These are phyloP conservation scores for Xylariales sp. DNA, from an alignment of 2,329 filamentous ascomycete genomes.

Conservation along the genomic window DNA sequence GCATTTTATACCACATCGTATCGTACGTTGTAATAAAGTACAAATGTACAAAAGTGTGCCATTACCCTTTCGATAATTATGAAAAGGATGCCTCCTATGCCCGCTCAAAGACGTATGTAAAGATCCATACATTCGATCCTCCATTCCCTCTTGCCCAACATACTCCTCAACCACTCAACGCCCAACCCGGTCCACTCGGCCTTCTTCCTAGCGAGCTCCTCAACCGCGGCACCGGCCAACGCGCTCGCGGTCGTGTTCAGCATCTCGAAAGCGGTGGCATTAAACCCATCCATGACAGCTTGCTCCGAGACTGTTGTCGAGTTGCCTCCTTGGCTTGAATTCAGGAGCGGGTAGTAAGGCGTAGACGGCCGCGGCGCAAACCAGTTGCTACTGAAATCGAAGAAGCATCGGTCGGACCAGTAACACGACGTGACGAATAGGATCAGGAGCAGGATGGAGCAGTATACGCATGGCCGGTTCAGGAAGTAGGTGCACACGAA, in stretches of 20 bases:
- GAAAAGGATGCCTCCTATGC: too few species aligned
- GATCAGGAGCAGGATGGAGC: constrained; percentile 89
- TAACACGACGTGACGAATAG: constrained; percentile 89
- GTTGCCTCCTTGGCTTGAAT: too few species aligned
- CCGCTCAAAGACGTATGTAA: constrained; percentile 64
- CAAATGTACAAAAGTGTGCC: too few species aligned
- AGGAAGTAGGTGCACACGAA: constrained; percentile 93
- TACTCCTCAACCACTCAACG: constrained; percentile 78
- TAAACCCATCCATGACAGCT: constrained; percentile 34
- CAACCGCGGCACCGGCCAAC: constrained; percentile 61
- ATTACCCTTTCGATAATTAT: too few species aligned
- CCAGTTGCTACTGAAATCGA: constrained; percentile 90
- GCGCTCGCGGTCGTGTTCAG: constrained; percentile 67
- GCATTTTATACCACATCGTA: too few species aligned
- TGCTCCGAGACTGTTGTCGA: constrained; percentile 23
- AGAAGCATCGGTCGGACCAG: constrained; percentile 87
- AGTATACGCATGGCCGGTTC: constrained; percentile 96
- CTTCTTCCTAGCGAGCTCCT: constrained; percentile 50
- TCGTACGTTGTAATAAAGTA: too few species aligned
- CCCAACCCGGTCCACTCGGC: constrained; percentile 72
- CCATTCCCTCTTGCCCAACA: constrained; percentile 83
- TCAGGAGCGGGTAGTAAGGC: constrained; percentile 20
- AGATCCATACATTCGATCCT: constrained; percentile 87
- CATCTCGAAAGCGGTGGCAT: constrained; percentile 47
- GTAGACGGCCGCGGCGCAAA: constrained; percentile 69